Evolutionary conservation across 495 filamentous ascomycete genomes (phyloP), one percentile per base, ranked within the genome.

Genomic region (Penicillium macrosclerotiorum): DNA sequence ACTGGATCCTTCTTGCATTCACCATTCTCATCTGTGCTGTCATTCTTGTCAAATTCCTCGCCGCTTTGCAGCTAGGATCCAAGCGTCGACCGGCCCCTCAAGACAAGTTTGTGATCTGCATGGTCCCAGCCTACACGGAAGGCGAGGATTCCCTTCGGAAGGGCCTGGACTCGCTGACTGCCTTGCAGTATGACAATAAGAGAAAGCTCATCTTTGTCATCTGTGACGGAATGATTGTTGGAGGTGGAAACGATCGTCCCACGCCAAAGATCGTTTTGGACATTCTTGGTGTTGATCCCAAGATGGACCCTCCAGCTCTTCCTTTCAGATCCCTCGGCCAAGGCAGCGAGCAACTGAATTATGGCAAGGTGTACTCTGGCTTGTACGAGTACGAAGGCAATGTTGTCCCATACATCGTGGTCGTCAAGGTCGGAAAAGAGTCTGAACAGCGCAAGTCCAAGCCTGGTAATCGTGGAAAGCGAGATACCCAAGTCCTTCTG

Each of bases 101-200:
- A 67, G 93, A 98, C 63, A 97, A 96, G 63, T 98, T 98, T 48
- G 93, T 98, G 47, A 96, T 98, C 50, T 97, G 93, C 72, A 86
- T 96, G 65, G 89, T 98, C 41, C 93, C 93, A 14, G 93, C 93
- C 9, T 98, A 98, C 62, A 98, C 93, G 0, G 93, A 98, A 73
- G 93, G 91, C 47, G 93, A 98, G 71, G 91, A 98, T 63, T 85
- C 89, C 14, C 70, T 98, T 16, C 78, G 93, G 36, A 91, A 95
- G 58, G 91, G 89, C 24, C 77, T 98, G 5, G 93, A 98, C 62
- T 97, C 93, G 3, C 76, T 96, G 47, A 96, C 93, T 13, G 89
- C 90, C 13, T 76, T 98, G 26, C 83, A 93, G 45, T 98, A 98
- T 54, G 93, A 98, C 67, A 96, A 98, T 69, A 98, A 98, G 70